Conservation (phyloP, 306 rosid genomes). For the Rosa rugosa region DNA sequence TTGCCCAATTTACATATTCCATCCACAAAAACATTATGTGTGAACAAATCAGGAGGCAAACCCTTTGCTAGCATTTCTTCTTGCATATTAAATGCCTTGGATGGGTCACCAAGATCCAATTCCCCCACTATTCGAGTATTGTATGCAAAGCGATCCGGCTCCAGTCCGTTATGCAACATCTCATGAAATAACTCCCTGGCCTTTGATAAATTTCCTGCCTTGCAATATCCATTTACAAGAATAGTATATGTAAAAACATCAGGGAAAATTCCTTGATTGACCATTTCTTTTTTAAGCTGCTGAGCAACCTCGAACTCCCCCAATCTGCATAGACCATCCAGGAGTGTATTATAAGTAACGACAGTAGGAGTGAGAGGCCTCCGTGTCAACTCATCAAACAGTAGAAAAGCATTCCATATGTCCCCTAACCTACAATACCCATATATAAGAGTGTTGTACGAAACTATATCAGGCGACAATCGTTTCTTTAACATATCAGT, state of each 20-base stretch:
- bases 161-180: constrained; percentile 59
- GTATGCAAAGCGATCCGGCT: constrained; percentile 65
- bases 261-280: constrained; percentile 46
- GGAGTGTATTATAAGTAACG: constrained; percentile 72
- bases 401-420: constrained; percentile 52
- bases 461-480: constrained; percentile 60
- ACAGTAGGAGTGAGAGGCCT: constrained; percentile 48
- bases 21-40: constrained; percentile 61
- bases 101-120: constrained; percentile 60
- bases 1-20: constrained; percentile 58
- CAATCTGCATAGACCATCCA: constrained; percentile 62
- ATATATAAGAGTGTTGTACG: constrained; percentile 58
- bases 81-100: constrained; percentile 55
- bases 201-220: constrained; percentile 54
- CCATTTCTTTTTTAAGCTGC: constrained; percentile 63
- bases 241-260: constrained; percentile 72
- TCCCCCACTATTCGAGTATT: constrained; percentile 67
- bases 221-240: constrained; percentile 62
- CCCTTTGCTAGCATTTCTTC: constrained; percentile 75
- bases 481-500: constrained; percentile 41
- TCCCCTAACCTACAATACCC: constrained; percentile 63
- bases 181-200: constrained; percentile 67
- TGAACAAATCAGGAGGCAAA: constrained; percentile 64
- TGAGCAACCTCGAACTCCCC: constrained; percentile 66
- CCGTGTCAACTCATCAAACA: constrained; percentile 49